Base-by-base conservation (phyloP, 2,329 filamentous ascomycete species). In the Colletotrichum sp. region DNA sequence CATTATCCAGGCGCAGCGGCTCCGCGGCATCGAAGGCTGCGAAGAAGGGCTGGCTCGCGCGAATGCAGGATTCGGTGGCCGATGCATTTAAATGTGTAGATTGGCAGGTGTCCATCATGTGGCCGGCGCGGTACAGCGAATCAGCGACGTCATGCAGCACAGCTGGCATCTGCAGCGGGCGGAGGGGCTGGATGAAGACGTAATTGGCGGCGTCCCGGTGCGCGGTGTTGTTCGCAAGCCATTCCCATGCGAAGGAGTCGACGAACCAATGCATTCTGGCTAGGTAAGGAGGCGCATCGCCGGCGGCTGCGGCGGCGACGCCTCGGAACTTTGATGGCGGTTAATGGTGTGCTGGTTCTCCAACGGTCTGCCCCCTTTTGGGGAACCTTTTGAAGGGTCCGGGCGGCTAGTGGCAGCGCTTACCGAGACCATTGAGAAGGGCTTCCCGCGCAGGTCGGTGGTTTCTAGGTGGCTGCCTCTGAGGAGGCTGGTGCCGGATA, bases 31-130 rank as follows among this genome's bases (percentile, higher is more conserved):
- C 48, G 36, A 65, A 69, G 6, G 56, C 63, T 5, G 34, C 43
- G 14, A 69, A 64, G 58, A 64, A 63, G 48, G 58, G 55, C 12
- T 52, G 24, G 26, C 64, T 69, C 18, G 43, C 24, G 16, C 69
- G 69, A 55, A 75, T 68, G 63, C 63, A 64, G 52, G 56, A 48
- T 32, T 73, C 73, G 69, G 63, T n/a, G 56, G 63, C 73, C 66
- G 55, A 36, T 7, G 61, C 38, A 52, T 52, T 52, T 21, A 52
- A 52, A 52, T 52, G 43, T 52, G 43, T 24, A 61, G 72, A 34
- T n/a, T 64, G 55, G 52, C 73, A 69, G 9, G 28, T 64, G 28
- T 14, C 18, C 30, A 24, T 52, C 55, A 64, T 58, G 68, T 71
- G 69, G 38, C 62, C 62, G 58, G 55, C 55, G 38, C 38, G 16